Evolutionary conservation across 331 rosid genomes (phyloP), one percentile per base, ranked within the genome.

Genomic region (Saraca asoca): DNA sequence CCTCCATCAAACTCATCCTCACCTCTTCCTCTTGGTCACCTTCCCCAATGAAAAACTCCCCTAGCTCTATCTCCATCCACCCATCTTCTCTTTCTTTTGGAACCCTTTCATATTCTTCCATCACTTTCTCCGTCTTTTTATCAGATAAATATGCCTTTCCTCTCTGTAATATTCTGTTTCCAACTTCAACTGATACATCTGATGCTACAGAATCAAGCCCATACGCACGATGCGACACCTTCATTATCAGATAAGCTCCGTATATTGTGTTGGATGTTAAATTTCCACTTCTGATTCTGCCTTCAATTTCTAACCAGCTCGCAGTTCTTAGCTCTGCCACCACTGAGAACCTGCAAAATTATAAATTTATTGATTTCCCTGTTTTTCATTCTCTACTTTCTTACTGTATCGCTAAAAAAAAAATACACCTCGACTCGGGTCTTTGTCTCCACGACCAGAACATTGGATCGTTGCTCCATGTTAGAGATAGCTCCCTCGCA

Each of bases 41-140:
- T 14, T 57, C 82, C 35, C 69, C 64, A 12, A 60, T 69, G 71
- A 68, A 81, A 69, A 82, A 86, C 18, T 70, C 69, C 13, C 94
- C 97, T 62, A 86, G 56, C 18, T 86, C 83, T 54, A 91, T 78
- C 80, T 86, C 89, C 58, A 72, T 50, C 97, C 91, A 88, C 2
- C 80, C 81, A 41, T 75, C 82, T 18, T 15, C 39, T 2, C 50
- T 60, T 72, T 48, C 64, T 54, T 56, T 41, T 58, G 9, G 58
- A 13, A 2, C 31, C 31, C 31, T 24, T 24, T 24, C 31, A 24
- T 1, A 24, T 24, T 24, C 31, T 24, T 24, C 31, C 1, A 24
- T 3, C 31, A 24, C 31, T 24, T 24, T 24, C 31, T 3, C 31
- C 3, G 2, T 24, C 31, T 24, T 24, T 24, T 24, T 24, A 24